Evolutionary conservation across 495 filamentous ascomycete species (phyloP), one percentile per base, ranked within the genome.

Genomic region (Paragyromitra xinjiangensis): DNA sequence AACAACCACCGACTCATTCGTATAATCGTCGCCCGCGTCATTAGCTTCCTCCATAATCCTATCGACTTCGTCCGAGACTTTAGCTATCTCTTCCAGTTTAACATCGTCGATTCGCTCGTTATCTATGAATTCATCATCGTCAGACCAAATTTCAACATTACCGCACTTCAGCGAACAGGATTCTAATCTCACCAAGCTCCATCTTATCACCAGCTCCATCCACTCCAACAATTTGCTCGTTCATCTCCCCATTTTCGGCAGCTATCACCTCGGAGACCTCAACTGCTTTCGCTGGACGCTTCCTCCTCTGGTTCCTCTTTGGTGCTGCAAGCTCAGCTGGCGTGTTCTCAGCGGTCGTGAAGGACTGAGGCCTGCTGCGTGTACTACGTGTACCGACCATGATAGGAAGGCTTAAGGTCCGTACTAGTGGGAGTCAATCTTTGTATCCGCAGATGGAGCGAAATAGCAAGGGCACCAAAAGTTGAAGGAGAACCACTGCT

Each of bases 361-460:
- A 29, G 1, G 45, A 16, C 70, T 66, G 70, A 7, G 40, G 69
- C 69, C 42, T 73, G 51, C 51, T 59, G 29, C 74, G 74, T 34
- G 69, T 73, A 42, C 69, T 77, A 40, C 73, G 68, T 53, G 73
- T 77, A 16, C 62, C 39, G n/a, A 29, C 51, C 74, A 77, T 77
- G 26, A 2, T 73, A 26, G 14, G 22, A 8, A 53, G 22, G 72
- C 24, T 62, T 44, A 11, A 29, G 19, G 19, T 16, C n/a, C 26
- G 29, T 39, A 50, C 70, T 70, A 44, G 65, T 22, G 4, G 24
- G 16, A 63, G 39, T 12, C 7, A 40, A 26, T 58, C 12, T 26
- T 29, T 8, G 9, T 26, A 1, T 5, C 9, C 1, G 2, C 3
- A 42, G 39, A 44, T 39, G 59, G 8, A 8, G 59, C 22, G n/a